Evolutionary conservation across 805 yeast species (phyloP).

Genomic region (Vanderwaltozyma polyspora): DNA sequence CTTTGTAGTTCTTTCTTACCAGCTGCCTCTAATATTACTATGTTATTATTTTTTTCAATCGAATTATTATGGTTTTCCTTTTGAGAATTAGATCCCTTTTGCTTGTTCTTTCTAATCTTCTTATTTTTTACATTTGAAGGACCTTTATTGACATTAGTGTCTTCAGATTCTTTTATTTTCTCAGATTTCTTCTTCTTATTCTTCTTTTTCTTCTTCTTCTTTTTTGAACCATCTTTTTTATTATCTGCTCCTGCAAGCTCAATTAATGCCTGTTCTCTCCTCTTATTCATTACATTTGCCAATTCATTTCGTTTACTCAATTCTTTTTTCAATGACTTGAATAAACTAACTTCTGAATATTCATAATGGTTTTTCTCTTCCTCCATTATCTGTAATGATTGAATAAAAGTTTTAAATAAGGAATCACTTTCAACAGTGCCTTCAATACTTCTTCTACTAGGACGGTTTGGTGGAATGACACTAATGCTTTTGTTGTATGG

Average conservation of each 20-base stretch:
- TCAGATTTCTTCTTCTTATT: slow-evolving; percentile 6
- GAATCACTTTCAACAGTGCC: slow-evolving; percentile 26
- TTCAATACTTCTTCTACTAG: slow-evolving; percentile 10
- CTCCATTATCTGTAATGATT: slow-evolving; percentile 16
- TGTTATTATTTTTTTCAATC: slow-evolving; percentile 11
- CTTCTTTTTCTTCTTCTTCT: slow-evolving; percentile 9
- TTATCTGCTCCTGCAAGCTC: slow-evolving; percentile 20
- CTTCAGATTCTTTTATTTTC: background rate
- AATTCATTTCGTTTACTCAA: slow-evolving; percentile 13
- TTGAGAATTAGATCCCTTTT: slow-evolving; percentile 1
- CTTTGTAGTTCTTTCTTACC: slow-evolving; percentile 23
- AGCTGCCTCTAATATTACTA: slow-evolving; percentile 24
- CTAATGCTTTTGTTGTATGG: slow-evolving; percentile 13
- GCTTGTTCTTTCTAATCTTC: slow-evolving; percentile 3
- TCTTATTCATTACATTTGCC: slow-evolving; percentile 11
- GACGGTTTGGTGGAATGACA: background rate
- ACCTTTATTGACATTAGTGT: background rate
- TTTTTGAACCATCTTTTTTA: slow-evolving; percentile 13
- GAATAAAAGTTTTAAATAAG: slow-evolving; percentile 23
- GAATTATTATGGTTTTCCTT: background rate
- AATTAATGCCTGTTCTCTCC: slow-evolving; percentile 16
- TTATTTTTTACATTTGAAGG: slow-evolving; percentile 2
- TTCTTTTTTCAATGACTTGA: slow-evolving; percentile 21
- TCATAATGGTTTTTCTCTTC: slow-evolving; percentile 13
- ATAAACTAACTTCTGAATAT: slow-evolving; percentile 19